Conservation (phyloP, 2,329 filamentous ascomycete species). For the Sclerotinia trifoliorum region DNA sequence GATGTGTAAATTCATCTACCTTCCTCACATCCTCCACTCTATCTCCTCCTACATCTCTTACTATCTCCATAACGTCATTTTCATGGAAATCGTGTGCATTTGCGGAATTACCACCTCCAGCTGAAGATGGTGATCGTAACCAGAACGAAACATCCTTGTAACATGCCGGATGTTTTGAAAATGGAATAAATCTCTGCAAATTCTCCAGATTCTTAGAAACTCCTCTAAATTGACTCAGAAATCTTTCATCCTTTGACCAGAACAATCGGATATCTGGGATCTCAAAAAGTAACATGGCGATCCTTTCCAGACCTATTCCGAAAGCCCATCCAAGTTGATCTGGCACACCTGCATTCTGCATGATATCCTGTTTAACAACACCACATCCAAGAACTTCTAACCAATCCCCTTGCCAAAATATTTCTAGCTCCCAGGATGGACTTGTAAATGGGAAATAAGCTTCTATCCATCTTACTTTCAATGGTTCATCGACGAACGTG, state of each 20-base stretch:
- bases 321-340: constrained; percentile 90
- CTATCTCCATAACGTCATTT: constrained; percentile 96
- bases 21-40: constrained; percentile 82
- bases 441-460: constrained; percentile 97
- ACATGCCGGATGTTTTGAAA: constrained; percentile 87
- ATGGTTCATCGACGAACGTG: constrained; percentile 61
- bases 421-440: constrained; percentile 93
- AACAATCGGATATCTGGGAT: constrained; percentile 96
- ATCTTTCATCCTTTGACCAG: constrained; percentile 84
- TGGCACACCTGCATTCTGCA: constrained; percentile 73
- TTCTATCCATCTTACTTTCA: constrained; percentile 90
- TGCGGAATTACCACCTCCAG: constrained; percentile 46
- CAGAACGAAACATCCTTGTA: constrained; percentile 95
- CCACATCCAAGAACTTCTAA: constrained; percentile 94
- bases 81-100: constrained; percentile 68
- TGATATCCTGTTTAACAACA: constrained; percentile 78
- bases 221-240: constrained; percentile 78
- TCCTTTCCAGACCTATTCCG: constrained; percentile 87
- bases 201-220: constrained; percentile 51
- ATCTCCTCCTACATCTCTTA: constrained; percentile 78
- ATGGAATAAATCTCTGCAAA: constrained; percentile 71
- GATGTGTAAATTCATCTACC: constrained; percentile 84
- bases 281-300: constrained; percentile 95
- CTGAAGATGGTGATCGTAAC: constrained; percentile 55
- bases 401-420: constrained; percentile 93